phyloP scores from a whole-genome alignment of 2,329 filamentous ascomycete species.

The Cercospora canescens region DNA sequence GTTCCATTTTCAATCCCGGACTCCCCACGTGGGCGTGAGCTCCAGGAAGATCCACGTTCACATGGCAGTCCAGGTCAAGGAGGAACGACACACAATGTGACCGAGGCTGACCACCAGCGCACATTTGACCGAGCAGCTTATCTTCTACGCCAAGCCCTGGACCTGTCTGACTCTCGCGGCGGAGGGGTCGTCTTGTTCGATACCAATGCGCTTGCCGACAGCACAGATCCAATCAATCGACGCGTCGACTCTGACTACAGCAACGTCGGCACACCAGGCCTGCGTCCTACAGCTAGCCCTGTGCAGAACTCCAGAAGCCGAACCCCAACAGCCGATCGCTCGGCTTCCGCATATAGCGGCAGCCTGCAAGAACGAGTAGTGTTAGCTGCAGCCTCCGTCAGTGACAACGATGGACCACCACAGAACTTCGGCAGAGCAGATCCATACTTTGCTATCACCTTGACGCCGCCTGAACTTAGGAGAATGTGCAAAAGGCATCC shows the following conservation, averaged over 20 bases:
- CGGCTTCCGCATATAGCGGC: constrained; percentile 16
- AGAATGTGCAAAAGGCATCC: constrained; percentile 26
- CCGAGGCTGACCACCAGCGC: constrained; percentile 32
- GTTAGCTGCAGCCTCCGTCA: constrained; percentile 24
- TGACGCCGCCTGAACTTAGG: constrained; percentile 22
- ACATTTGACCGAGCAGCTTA: constrained; percentile 51
- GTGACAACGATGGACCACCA: constrained; percentile 4
- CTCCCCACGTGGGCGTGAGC: background rate
- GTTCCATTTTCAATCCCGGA: background rate
- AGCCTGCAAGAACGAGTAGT: constrained; percentile 22
- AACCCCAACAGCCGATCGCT: background rate
- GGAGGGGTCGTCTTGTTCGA: constrained; percentile 46
- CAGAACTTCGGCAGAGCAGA: constrained; percentile 25
- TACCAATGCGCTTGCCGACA: constrained; percentile 25
- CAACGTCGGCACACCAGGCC: background rate
- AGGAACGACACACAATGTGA: constrained; percentile 23
- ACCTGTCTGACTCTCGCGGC: constrained; percentile 36
- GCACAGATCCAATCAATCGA: constrained; percentile 7
- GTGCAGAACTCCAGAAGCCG: background rate
- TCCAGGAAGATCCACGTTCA: too few species aligned
- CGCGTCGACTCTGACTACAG: constrained; percentile 9
- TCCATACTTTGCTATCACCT: constrained; percentile 20
- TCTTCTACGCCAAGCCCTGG: constrained; percentile 47
- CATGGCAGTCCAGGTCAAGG: background rate
- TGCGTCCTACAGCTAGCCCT: background rate